Base-by-base conservation (phyloP, 345 rosid species). In the Gossypium raimondii region DNA sequence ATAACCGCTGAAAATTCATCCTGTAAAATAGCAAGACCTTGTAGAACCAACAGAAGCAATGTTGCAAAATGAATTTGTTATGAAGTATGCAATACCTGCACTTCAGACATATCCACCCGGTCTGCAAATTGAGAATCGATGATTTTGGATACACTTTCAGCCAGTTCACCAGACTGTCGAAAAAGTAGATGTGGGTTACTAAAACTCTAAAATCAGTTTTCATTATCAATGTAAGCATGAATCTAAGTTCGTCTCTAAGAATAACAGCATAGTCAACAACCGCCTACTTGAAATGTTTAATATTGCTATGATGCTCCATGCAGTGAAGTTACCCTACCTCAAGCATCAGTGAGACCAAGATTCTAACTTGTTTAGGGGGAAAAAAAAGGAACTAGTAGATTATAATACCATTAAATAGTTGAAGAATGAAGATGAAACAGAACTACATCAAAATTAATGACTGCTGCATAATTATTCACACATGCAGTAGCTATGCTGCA, bases 1-100 rank as follows among this genome's bases (percentile, higher is more conserved):
- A 93, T 91, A 62, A 95, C 96, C 2, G 90, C 98, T 51, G 98
- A 93, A 86, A 95, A 93, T 80, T 95, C 98, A 81, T 95, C 98
- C 98, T 94, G 91, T 80, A 83, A 58, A 76, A 65, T 76, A 53
- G 63, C 70, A 65, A 53, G 53, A 80, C 57, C 73, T 48, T 50
- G 71, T 72, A 82, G 17, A 52, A 51, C 56, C 60, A 80, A 77
- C 53, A 64, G n/a, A 43, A 74, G 68, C 78, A 76, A 43, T 14
- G 45, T 41, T 62, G 12, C 44, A 52, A 34, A 45, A 75, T 53
- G 68, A 72, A 73, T 48, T 51, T 70, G 27, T 17, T 25, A 77
- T 25, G 24, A 75, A 81, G 72, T n/a, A 60, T 56, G 52, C 61
- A 66, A 66, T 86, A 94, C 97, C 98, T 93, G 91, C 43, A 93